Evolutionary conservation across 805 yeast genomes (phyloP), one percentile per base, ranked within the genome.

Genomic region (Zygotorulaspora danielsina): DNA sequence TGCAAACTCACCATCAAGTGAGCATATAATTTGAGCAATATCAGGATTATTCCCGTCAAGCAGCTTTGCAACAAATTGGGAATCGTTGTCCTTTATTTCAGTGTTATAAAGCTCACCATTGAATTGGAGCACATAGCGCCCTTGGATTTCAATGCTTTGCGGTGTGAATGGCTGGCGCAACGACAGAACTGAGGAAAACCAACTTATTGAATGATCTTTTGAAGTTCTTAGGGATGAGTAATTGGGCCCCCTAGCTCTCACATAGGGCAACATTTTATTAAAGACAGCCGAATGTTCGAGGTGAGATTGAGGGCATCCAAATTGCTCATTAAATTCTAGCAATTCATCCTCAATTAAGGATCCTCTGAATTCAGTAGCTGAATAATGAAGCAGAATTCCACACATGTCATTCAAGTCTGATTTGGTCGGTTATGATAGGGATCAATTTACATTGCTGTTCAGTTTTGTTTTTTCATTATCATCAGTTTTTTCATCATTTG

Each of bases 61-160:
- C 20, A 52, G 51, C 1, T 65, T 51, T 34, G 67, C 64, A 5
- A 86, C 61, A 47, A 59, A 82, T 3, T 59, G 66, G 0, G 94
- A 79, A 59, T 89, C 97, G 56, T 84, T 84, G 0, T 50, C 46
- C 21, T 66, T 48, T 16, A 82, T 72, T 25, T 72, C 81, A 1
- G 58, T 49, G 46, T 81, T 81, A 59, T 93, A 93, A 8, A 93
- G 62, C 53, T 93, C 97, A 0, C 98, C 99, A 58, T 94, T 93
- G 63, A 83, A 90, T 55, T 87, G 95, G 6, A 94, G 55, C 0
- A 73, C 53, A 35, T 54, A 70, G 50, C 66, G 48, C 32, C 63
- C 51, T 8, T 55, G 52, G 3, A 48, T 47, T 3, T 31, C 33
- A 11, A 78, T 47, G 0, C 97, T 96, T 60, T 93, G 99, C 20